Evolutionary conservation across 164 flowering plant genomes (phyloP).

Genomic region (Houttuynia cordata): DNA sequence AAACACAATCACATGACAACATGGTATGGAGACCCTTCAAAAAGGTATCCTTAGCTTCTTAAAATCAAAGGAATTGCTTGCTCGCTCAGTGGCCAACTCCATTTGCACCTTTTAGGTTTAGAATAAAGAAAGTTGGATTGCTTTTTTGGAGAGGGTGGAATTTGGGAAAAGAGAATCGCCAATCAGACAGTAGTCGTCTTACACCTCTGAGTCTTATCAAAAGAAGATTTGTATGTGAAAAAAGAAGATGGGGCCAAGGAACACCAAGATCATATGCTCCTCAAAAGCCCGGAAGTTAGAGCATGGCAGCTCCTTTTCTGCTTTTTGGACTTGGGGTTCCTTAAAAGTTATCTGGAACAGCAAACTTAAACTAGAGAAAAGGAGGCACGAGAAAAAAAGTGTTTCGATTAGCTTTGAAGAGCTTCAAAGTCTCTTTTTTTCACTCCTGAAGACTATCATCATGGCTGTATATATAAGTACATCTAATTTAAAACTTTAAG

Average conservation of each 20-base stretch:
- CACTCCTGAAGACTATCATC: too few relatives aligned
- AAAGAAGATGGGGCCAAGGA: constrained; percentile 8
- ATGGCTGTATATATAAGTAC: too few relatives aligned
- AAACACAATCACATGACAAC: constrained; percentile 14
- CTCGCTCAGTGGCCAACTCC: constrained; percentile 8
- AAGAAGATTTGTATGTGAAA: constrained; percentile 5
- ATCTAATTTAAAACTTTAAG: too few relatives aligned
- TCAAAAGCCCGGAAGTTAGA: constrained; percentile 21
- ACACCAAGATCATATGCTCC: constrained; percentile 14
- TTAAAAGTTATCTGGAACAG: constrained; percentile 29
- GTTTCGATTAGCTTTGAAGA: too few relatives aligned
- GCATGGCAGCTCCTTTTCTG: constrained; percentile 19
- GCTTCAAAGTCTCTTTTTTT: too few relatives aligned
- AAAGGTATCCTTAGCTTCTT: constrained; percentile 50
- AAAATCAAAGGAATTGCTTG: constrained; percentile 56
- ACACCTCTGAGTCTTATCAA: constrained; percentile 10
- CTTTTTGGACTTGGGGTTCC: constrained; percentile 24
- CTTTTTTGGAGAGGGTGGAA: constrained; percentile 25
- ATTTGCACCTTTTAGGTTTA: constrained; percentile 11
- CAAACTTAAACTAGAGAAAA: constrained; percentile 9
- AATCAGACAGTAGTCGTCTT: constrained; percentile 28
- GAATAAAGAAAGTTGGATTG: constrained; percentile 26
- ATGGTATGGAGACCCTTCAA: constrained; percentile 14
- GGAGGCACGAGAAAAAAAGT: too few relatives aligned
- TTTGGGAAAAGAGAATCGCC: constrained; percentile 23